phyloP scores from a whole-genome alignment of 2,329 filamentous ascomycete species.

The Neurospora sp. region DNA sequence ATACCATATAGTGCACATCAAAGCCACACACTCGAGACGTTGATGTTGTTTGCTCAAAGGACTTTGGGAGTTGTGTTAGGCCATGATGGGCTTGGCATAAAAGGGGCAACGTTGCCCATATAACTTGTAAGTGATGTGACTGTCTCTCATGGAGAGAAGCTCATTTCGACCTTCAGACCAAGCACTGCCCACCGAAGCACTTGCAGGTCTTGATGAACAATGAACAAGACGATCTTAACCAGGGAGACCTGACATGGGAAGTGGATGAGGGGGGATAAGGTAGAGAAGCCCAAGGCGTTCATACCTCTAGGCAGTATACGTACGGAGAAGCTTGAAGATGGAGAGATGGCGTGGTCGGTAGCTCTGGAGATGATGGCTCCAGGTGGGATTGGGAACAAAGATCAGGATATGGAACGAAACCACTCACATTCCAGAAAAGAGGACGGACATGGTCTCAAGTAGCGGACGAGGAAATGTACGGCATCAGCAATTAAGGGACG shows the following conservation, averaged over 20 bases:
- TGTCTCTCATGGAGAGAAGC: neutral
- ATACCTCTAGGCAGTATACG: neutral
- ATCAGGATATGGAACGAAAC: neutral
- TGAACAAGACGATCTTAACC: neutral
- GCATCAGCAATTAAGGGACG: neutral
- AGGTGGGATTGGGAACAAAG: neutral
- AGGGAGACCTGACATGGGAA: neutral
- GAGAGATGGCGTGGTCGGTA: neutral
- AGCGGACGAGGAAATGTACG: neutral
- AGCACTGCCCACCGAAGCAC: neutral
- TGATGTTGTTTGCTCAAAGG: neutral
- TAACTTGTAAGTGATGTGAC: neutral
- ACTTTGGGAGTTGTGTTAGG: neutral
- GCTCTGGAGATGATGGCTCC: neutral
- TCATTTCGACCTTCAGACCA: neutral
- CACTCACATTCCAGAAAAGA: conserved; percentile 23
- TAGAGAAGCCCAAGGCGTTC: neutral
- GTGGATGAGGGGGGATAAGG: neutral
- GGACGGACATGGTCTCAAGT: conserved; percentile 18
- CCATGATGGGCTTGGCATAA: neutral
- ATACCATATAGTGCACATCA: neutral
- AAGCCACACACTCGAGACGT: neutral
- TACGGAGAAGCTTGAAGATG: neutral
- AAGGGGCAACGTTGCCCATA: neutral
- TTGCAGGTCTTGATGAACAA: neutral